These are phyloP conservation scores for Termitomyces sp. DNA, from an alignment of 768 basidiomycete genomes.

Conservation along the genomic window DNA sequence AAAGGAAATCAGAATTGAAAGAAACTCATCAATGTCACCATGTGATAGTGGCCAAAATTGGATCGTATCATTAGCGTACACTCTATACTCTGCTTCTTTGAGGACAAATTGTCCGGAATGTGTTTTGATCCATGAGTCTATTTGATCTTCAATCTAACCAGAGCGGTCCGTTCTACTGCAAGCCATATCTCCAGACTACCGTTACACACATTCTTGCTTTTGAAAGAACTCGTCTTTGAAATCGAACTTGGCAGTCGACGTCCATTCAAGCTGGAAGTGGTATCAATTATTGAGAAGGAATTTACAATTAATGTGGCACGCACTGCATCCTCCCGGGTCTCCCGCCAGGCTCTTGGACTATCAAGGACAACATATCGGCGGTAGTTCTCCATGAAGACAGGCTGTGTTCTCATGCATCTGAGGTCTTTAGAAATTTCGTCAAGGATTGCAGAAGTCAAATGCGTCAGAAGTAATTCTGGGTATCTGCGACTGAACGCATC, in stretches of 20 bases:
- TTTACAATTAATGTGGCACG: conserved; percentile 18
- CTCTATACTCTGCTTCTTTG: neutral
- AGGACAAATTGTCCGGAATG: neutral
- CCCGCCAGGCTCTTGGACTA: conserved; percentile 25
- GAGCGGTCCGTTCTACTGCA: neutral
- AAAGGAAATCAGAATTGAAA: neutral
- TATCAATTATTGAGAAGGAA: neutral
- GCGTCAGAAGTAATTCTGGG: conserved; percentile 25
- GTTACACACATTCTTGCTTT: neutral
- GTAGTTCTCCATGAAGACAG: conserved; percentile 50
- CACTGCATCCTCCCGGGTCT: conserved; percentile 37
- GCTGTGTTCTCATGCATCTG: conserved; percentile 52
- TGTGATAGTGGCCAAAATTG: neutral
- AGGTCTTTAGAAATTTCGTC: conserved; percentile 45
- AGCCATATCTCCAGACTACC: neutral
- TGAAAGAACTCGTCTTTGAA: conserved; percentile 56
- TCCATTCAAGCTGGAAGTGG: conserved; percentile 51
- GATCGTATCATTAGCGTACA: neutral
- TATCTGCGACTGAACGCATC: conserved; percentile 31
- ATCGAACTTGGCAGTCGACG: conserved; percentile 36
- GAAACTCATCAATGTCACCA: neutral
- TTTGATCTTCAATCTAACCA: neutral
- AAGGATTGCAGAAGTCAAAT: conserved; percentile 36
- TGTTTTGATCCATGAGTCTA: no score
- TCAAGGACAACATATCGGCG: conserved; percentile 63